Conservation (phyloP, 75 land plant genomes). For the Azolla pinnata region DNA sequence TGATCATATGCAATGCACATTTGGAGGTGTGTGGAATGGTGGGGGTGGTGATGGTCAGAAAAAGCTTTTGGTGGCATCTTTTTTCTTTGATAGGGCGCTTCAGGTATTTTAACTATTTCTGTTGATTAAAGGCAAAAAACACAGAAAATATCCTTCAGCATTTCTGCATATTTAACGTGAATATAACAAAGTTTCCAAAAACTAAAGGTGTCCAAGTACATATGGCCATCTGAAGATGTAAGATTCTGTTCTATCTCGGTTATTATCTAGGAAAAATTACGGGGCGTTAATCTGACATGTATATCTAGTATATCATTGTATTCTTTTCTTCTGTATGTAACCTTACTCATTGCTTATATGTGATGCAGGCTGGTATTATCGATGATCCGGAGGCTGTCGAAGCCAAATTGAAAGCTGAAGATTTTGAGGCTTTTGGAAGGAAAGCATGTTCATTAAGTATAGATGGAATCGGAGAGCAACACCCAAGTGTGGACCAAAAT, state of each 20-base stretch:
- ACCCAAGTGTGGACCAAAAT: slow-evolving; percentile 34
- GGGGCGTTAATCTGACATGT: too few relatives aligned
- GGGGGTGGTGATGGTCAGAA: slow-evolving; percentile 94
- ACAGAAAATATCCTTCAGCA: too few relatives aligned
- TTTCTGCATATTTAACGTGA: too few relatives aligned
- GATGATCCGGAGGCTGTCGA: slow-evolving; percentile 26
- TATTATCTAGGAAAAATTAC: too few relatives aligned
- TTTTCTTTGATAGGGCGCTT: slow-evolving; percentile 75
- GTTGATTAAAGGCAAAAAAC: too few relatives aligned
- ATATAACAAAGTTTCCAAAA: too few relatives aligned
- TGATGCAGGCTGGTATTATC: slow-evolving; percentile 50
- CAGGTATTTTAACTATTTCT: slow-evolving; percentile 34
- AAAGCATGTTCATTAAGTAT: slow-evolving; percentile 44
- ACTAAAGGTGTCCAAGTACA: too few relatives aligned
- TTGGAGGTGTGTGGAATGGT: slow-evolving; percentile 92
- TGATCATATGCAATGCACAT: slow-evolving; percentile 70
- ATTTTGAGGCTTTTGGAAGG: slow-evolving; percentile 60
- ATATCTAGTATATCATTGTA: too few relatives aligned
- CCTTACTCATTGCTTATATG: too few relatives aligned
- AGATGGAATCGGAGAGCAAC: slow-evolving; percentile 38
- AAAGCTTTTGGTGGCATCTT: slow-evolving; percentile 74
- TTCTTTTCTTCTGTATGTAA: too few relatives aligned
- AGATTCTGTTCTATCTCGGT: too few relatives aligned
- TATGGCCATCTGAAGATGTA: too few relatives aligned
- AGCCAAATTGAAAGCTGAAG: slow-evolving; percentile 47